Percentiles rank a stretch among this genome's conserved stretches.
Conservation (phyloP, 116 monocot species). For the Posidonia oceanica region DNA sequence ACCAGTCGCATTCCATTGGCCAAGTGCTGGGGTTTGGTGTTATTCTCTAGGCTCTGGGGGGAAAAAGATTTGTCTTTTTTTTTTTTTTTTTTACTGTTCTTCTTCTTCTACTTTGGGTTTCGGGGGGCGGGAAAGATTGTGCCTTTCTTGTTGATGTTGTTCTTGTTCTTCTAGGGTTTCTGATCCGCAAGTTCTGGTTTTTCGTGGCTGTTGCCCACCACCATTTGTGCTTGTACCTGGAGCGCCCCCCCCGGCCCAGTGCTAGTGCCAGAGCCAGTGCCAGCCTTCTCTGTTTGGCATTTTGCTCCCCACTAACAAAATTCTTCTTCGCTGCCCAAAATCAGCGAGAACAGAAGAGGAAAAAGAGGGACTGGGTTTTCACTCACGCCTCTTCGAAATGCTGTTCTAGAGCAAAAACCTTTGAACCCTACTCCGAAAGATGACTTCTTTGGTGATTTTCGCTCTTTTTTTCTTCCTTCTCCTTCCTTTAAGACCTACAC, state of each 20-base stretch:
- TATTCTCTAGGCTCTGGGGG: too few species aligned
- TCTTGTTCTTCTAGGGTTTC: too few species aligned
- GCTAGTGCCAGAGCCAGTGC: background rate
- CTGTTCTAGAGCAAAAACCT: background rate
- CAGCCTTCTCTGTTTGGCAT: background rate
- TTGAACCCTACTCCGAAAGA: constrained; percentile 1
- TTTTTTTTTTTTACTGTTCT: too few species aligned
- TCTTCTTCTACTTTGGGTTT: too few species aligned
- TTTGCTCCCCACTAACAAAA: background rate
- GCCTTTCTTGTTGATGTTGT: too few species aligned
- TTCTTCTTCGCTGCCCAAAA: background rate
- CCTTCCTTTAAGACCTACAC: constrained; percentile 2
- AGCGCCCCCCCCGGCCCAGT: background rate
- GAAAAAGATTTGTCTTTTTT: too few species aligned
- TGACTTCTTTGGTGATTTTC: constrained; percentile 7
- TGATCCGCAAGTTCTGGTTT: too few species aligned
- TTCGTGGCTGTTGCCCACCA: background rate
- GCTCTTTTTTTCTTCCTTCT: constrained; percentile 8
- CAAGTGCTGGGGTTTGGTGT: too few species aligned
- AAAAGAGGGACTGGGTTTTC: background rate
- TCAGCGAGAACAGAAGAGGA: too few species aligned
- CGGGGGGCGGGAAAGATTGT: too few species aligned
- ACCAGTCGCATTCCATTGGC: too few species aligned
- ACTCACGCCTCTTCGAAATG: background rate
- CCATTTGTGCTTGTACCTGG: too few species aligned